These are phyloP conservation scores for Talaromyces sp. DNA, from an alignment of 2,329 filamentous ascomycete species.

Conservation along the genomic window DNA sequence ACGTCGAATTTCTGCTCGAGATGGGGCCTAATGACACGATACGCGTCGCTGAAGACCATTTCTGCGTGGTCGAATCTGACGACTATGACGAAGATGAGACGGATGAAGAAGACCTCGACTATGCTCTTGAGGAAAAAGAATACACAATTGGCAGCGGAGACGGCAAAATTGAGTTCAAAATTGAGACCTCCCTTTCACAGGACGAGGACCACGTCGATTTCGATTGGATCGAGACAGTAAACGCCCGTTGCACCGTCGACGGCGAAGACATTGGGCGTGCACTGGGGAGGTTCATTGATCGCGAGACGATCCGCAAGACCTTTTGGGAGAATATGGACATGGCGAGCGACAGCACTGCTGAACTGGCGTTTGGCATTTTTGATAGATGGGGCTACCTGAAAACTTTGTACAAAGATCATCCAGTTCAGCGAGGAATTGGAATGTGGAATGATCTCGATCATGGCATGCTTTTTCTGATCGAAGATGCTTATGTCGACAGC, in stretches of 20 bases:
- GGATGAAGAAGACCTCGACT: not conserved
- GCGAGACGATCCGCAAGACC: not conserved
- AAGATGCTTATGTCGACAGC: not conserved
- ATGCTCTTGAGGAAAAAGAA: not conserved
- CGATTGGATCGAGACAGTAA: not conserved
- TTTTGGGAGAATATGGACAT: not conserved
- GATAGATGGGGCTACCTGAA: not conserved
- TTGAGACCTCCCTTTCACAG: not conserved
- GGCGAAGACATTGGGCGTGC: not conserved
- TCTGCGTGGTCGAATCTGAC: not conserved
- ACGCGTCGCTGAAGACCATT: not conserved
- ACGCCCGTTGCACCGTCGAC: not conserved
- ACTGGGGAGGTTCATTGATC: not conserved
- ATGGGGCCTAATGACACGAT: not conserved
- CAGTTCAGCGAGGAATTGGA: not conserved
- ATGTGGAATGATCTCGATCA: not conserved
- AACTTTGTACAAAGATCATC: not conserved
- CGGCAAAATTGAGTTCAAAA: not conserved
- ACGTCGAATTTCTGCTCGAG: not conserved
- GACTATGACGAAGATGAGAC: not conserved
- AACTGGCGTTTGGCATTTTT: not conserved
- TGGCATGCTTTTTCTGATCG: not conserved
- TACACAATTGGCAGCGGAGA: not conserved
- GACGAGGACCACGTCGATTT: not conserved
- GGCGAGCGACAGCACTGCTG: not conserved